Evolutionary conservation across 2,329 filamentous ascomycete genomes (phyloP), one percentile per base, ranked within the genome.

Genomic region (Cytospora leucostoma): DNA sequence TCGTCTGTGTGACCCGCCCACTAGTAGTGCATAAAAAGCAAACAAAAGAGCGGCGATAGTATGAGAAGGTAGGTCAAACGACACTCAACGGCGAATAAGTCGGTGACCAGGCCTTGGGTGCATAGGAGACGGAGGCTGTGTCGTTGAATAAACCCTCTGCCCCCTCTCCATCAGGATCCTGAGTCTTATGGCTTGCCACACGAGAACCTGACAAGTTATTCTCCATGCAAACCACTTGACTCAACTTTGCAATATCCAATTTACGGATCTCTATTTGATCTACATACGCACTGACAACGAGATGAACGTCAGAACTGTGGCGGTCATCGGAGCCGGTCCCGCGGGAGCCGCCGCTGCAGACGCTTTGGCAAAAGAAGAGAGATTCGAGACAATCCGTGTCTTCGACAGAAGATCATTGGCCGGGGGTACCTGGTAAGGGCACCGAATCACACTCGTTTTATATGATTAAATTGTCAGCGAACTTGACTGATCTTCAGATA

Each of bases 321-420:
- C 59, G 19, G 63, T 65, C 40, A 65, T 62, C 57, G 64, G 56
- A 12, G 52, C 61, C n/a, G 59, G 63, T 13, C 63, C 63, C 12
- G 53, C 63, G 34, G 59, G 63, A 19, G 55, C 62, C 15, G 56
- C 56, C 33, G 62, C 53, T 12, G 54, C 59, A 5, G 63, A 65
- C 10, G 55, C 55, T 53, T 56, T 65, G 8, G 49, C 56, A 49
- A 56, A 62, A 51, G 53, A 56, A 47, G 37, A 62, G 21, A 40
- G 52, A n/a, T 62, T 62, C 27, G 59, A 62, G 15, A 38, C 34
- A 13, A 19, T 62, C 21, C 59, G 53, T 33, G 59, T 57, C 19
- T 57, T 62, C n/a, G 59, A 62, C 12, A 44, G 59, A 8, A 33
- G 59, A 10, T 38, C 32, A 11, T 40, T 44, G 17, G 53, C 61